Conservation (phyloP, 129 eudicot species). For the Heracleum sosnowskyi region DNA sequence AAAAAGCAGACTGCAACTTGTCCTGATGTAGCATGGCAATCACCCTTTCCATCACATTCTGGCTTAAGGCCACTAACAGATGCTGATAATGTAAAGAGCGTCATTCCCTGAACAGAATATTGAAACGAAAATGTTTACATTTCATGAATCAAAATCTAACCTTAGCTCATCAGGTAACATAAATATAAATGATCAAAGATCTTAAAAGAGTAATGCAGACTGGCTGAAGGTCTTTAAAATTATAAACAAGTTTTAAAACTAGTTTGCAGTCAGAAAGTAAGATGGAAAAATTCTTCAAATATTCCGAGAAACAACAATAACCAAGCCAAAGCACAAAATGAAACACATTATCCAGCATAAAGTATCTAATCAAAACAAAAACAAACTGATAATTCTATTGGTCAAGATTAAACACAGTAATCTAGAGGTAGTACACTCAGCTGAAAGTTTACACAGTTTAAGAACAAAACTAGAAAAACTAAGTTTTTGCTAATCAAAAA, state of each 20-base stretch:
- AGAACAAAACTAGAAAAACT: neutral
- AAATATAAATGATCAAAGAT: neutral
- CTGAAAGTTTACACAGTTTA: neutral
- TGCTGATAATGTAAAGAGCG: conserved; percentile 59
- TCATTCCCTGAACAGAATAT: conserved; percentile 57
- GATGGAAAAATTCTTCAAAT: neutral
- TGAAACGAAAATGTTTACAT: neutral
- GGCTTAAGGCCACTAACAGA: conserved; percentile 50
- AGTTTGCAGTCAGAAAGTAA: neutral
- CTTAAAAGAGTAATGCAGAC: neutral
- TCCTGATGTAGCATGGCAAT: conserved; percentile 44
- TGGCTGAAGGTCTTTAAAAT: neutral
- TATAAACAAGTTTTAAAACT: neutral
- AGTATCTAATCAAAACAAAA: neutral
- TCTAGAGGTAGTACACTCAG: neutral
- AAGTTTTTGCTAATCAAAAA: neutral
- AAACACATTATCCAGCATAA: too few species aligned
- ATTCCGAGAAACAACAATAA: neutral
- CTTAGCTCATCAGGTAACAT: neutral
- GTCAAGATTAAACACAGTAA: neutral
- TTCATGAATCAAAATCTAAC: neutral
- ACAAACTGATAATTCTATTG: too few species aligned
- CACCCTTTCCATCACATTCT: conserved; percentile 27
- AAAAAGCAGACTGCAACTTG: conserved; percentile 36
- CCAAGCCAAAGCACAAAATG: neutral